phyloP scores from a whole-genome alignment of 371 early-diverging fungal species.

The Mortierella sp. region DNA sequence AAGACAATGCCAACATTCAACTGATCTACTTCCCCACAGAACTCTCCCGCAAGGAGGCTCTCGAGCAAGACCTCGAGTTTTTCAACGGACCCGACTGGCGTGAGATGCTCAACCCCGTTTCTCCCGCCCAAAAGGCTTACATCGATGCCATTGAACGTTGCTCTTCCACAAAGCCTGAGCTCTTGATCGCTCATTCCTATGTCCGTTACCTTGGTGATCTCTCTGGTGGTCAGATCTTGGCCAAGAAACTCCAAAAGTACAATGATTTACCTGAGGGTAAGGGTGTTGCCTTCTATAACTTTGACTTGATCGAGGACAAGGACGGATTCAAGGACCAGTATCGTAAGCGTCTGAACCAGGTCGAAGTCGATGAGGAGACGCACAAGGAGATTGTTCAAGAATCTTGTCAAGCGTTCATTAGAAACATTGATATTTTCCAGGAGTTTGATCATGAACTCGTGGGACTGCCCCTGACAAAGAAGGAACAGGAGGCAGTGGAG shows the following conservation, averaged over 20 bases:
- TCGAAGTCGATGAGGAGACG: conserved; percentile 50
- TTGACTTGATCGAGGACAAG: conserved; percentile 62
- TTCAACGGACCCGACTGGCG: conserved; percentile 63
- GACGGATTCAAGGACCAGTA: conserved; percentile 68
- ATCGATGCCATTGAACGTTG: conserved; percentile 63
- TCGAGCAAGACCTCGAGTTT: conserved; percentile 64
- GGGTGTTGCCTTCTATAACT: conserved; percentile 65
- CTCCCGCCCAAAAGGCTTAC: conserved; percentile 66
- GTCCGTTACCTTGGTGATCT: conserved; percentile 74
- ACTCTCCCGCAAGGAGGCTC: conserved; percentile 58
- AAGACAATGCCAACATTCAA: conserved; percentile 60
- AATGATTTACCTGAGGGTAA: conserved; percentile 54
- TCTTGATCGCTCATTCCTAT: conserved; percentile 70
- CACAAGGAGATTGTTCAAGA: conserved; percentile 45
- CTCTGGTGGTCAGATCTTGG: conserved; percentile 70
- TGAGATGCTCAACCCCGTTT: conserved; percentile 57
- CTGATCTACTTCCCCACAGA: conserved; percentile 68
- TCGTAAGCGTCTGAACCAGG: conserved; percentile 65
- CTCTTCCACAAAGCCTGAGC: conserved; percentile 59
- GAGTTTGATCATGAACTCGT: conserved; percentile 53
- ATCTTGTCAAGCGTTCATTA: conserved; percentile 41
- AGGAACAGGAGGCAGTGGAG: conserved; percentile 33
- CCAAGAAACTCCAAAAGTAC: conserved; percentile 64
- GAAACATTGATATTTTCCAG: conserved; percentile 52
- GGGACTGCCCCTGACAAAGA: conserved; percentile 39